Percentiles rank a stretch among this genome's conserved stretches.
These are phyloP conservation scores for Boletus sp. DNA, from an alignment of 768 basidiomycete genomes.

Conservation along the genomic window DNA sequence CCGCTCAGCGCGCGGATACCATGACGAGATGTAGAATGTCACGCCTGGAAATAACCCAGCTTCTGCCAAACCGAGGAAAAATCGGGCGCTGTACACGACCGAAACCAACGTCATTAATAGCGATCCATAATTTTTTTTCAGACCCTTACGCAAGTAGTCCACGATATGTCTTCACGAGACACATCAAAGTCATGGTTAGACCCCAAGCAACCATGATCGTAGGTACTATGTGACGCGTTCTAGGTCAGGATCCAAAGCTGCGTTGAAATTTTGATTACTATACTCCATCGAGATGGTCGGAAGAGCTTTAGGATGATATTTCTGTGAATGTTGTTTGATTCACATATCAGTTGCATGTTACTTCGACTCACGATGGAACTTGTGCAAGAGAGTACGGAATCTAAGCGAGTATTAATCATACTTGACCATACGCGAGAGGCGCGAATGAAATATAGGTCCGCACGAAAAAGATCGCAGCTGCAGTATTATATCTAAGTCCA, in stretches of 20 bases:
- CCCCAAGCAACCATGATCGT: conserved; percentile 39
- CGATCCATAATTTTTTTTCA: not conserved
- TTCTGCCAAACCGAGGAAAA: conserved; percentile 48
- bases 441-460: not conserved
- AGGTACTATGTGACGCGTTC: conserved; percentile 31
- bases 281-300: conserved; percentile 36
- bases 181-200: conserved; percentile 36
- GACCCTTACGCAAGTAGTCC: conserved; percentile 30
- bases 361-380: conserved; percentile 36
- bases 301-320: conserved; percentile 38
- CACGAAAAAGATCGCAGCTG: conserved; percentile 40
- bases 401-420: conserved; percentile 15
- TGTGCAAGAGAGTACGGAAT: conserved; percentile 38
- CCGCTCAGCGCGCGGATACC: conserved; percentile 59
- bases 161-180: conserved; percentile 33
- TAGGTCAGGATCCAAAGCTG: conserved; percentile 3
- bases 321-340: conserved; percentile 15
- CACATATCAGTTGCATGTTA: not conserved
- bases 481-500: conserved; percentile 38
- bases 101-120: conserved; percentile 1
- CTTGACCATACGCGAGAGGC: not conserved
- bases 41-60: conserved; percentile 43
- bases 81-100: conserved; percentile 28
- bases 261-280: not conserved
- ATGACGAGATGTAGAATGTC: conserved; percentile 47